Percentiles rank a stretch among this genome's conserved stretches.
Evolutionary conservation across 805 yeast genomes (phyloP).

Genomic region (Schwanniomyces occidentalis): DNA sequence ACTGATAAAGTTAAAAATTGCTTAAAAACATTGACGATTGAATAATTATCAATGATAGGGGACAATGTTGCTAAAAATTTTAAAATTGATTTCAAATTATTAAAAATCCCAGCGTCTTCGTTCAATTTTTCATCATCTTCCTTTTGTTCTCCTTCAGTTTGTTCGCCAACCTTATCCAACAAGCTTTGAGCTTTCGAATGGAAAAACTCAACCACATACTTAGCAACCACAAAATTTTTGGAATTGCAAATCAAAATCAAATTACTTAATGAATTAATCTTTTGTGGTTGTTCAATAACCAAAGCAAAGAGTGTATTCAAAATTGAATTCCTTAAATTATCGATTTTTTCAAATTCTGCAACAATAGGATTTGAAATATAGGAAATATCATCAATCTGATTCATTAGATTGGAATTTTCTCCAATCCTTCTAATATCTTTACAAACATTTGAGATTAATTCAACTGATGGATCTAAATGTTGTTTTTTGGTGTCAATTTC

Average conservation of each 20-base stretch:
- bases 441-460: conserved; percentile 43
- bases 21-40: conserved; percentile 43
- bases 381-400: conserved; percentile 53
- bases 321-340: conserved; percentile 57
- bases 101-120: conserved; percentile 60
- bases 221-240: conserved; percentile 63
- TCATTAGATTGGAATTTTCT: conserved; percentile 39
- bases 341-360: conserved; percentile 63
- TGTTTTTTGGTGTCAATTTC: conserved; percentile 36
- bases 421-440: conserved; percentile 47
- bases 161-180: conserved; percentile 32
- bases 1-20: conserved; percentile 57
- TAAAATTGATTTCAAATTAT: conserved; percentile 65
- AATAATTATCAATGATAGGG: conserved; percentile 56
- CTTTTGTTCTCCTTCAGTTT: conserved; percentile 12
- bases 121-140: conserved; percentile 9
- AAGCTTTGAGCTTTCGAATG: conserved; percentile 62
- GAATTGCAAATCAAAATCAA: conserved; percentile 67
- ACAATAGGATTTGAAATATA: conserved; percentile 67
- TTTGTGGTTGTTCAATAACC: conserved; percentile 87
- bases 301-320: conserved; percentile 67
- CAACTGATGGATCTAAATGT: conserved; percentile 41
- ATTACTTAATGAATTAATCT: conserved; percentile 69
- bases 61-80: conserved; percentile 69
- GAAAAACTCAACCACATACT: conserved; percentile 65